phyloP scores from a whole-genome alignment of 208 protist genomes.

The Leishmania amazonensis region DNA sequence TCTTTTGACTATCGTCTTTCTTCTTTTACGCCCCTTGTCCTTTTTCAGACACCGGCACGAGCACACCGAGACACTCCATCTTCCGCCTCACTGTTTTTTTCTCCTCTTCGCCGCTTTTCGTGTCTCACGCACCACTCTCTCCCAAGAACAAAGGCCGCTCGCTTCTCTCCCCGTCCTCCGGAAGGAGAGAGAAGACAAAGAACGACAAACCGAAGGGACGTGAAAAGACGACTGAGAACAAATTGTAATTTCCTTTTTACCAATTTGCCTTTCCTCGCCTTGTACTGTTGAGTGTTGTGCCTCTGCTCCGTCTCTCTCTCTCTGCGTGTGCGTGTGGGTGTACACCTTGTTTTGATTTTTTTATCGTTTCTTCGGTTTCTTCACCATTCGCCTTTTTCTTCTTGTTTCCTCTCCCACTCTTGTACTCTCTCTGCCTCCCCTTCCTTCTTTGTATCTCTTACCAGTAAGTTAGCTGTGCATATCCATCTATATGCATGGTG shows the following conservation, averaged over 20 bases:
- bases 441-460: neutral
- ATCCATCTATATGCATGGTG: neutral
- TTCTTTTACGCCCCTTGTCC: neutral
- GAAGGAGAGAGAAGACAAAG: neutral
- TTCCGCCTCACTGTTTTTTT: neutral
- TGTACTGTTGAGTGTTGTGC: neutral
- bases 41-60: neutral
- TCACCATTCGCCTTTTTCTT: neutral
- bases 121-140: neutral
- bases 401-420: neutral
- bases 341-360: neutral
- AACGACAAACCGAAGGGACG: neutral
- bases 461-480: neutral
- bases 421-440: neutral
- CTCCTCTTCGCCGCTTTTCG: neutral
- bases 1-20: neutral
- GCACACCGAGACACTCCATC: neutral
- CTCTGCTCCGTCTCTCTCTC: neutral
- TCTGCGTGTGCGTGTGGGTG: neutral
- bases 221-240: neutral
- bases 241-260: neutral
- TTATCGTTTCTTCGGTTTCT: neutral
- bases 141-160: neutral
- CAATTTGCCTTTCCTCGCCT: neutral
- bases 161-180: neutral